Base-by-base conservation (phyloP, 108 stramenopile genomes). In the Bacterosira constricta region DNA sequence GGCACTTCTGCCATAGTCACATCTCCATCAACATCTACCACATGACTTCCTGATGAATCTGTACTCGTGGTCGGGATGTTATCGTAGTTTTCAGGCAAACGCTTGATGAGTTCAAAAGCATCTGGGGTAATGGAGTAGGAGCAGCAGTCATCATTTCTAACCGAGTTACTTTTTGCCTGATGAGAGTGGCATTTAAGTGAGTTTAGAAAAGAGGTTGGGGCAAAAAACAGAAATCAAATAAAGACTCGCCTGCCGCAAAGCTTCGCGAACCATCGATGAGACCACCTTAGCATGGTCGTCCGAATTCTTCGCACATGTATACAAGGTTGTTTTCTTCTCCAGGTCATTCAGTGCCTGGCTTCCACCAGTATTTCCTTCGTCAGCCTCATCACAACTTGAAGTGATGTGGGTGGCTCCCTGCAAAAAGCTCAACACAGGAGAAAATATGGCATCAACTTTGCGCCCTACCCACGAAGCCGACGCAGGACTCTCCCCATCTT, bases 391-490 rank as follows among this genome's bases (percentile, higher is more conserved):
- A 15, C 29, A 30, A 44, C 13, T 41, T 4, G 30, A 34, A 29
- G 21, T 23, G 1, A n/a, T n/a, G n/a, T n/a, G n/a, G n/a, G 56
- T 46, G n/a, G 10, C 27, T 7, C 56, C 52, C 21, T 46, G 35
- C 30, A 86, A 53, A 49, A 90, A 79, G 53, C 74, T 83, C 50
- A 93, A 65, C 46, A 90, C 86, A n/a, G 92, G 92, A 66, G 79
- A 81, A 58, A 93, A 93, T n/a, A 93, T 52, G 10, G 83, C 85
- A 57, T 83, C 91, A 12, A 83, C 79, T 46, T 84, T 78, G 10
- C 84, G 69, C 13, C 77, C 74, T 10, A 83, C 84, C 77, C 83
- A 74, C 5, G 82, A 66, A 38, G 42, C 15, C 13, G 27, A 17
- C 35, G 49, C 23, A 15, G 27, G 36, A 36, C 37, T 42, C 5